Conservation (phyloP, 225 moss, liverwort and hornwort species). For the Ulota crispa region DNA sequence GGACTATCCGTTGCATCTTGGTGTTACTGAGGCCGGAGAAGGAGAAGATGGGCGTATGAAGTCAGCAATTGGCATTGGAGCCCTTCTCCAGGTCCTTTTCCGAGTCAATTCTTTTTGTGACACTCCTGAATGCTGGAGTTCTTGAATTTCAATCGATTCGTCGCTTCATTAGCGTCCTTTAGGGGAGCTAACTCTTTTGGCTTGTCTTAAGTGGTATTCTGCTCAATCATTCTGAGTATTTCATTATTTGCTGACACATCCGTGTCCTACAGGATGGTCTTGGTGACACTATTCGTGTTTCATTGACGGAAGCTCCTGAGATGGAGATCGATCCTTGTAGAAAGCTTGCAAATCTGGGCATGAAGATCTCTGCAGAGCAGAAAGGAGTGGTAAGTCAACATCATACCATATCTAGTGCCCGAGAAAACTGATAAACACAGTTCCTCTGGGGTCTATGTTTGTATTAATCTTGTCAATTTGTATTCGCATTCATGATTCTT, state of each 20-base stretch:
- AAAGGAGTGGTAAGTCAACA: constrained; percentile 67
- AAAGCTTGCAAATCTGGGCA: constrained; percentile 83
- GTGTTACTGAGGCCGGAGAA: constrained; percentile 99
- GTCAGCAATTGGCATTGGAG: constrained; percentile 98
- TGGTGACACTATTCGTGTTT: constrained; percentile 97
- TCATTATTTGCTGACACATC: constrained; percentile 9
- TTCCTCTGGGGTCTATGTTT: background rate
- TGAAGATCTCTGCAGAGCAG: constrained; percentile 68
- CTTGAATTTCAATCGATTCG: background rate
- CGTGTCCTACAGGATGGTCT: constrained; percentile 79
- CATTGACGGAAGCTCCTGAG: constrained; percentile 96
- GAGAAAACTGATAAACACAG: background rate
- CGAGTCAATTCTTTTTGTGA: background rate
- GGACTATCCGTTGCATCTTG: constrained; percentile 98
- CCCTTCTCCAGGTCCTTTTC: constrained; percentile 76
- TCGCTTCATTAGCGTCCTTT: background rate
- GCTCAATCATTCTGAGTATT: background rate
- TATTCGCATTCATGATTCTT: background rate
- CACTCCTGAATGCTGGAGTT: constrained; percentile 1
- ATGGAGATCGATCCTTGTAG: constrained; percentile 95
- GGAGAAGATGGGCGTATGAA: constrained; percentile 99
- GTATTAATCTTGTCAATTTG: background rate
- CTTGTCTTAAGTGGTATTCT: background rate
- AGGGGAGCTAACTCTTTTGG: background rate
- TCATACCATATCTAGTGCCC: background rate